These are phyloP conservation scores for Calonectria multiphialidica DNA, from an alignment of 2,329 filamentous ascomycete species.

Conservation along the genomic window DNA sequence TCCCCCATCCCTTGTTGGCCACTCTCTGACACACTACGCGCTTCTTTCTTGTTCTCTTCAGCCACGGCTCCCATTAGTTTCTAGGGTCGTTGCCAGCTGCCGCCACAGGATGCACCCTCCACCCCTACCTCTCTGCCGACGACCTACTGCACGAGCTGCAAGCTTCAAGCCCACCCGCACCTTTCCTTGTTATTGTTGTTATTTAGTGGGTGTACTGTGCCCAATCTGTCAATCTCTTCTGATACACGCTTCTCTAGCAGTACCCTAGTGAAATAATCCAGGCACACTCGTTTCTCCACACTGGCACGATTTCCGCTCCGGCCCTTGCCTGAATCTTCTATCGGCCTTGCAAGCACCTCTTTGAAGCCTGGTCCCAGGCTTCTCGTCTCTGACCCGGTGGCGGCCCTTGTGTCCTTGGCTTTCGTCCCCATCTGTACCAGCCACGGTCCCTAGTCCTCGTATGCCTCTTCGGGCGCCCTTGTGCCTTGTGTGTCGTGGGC, in stretches of 20 bases:
- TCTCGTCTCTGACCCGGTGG: constrained; percentile 27
- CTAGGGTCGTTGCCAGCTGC: constrained; percentile 18
- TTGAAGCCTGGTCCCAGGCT: constrained; percentile 32
- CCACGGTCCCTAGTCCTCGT: constrained; percentile 7
- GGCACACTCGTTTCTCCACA: constrained; percentile 57
- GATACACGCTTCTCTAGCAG: constrained; percentile 53
- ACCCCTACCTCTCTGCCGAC: constrained; percentile 18
- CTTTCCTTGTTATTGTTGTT: neutral
- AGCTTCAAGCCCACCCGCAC: constrained; percentile 14
- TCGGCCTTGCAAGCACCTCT: constrained; percentile 20
- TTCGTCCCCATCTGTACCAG: constrained; percentile 19
- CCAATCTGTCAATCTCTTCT: constrained; percentile 52
- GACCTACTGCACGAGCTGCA: constrained; percentile 9
- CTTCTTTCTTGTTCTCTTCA: constrained; percentile 30
- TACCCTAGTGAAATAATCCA: constrained; percentile 57
- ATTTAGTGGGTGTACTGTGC: constrained; percentile 23
- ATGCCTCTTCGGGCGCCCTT: constrained; percentile 5
- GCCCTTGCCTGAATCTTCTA: constrained; percentile 37
- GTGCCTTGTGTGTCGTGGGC: constrained; percentile 15
- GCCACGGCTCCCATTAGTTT: constrained; percentile 35
- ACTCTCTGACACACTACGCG: constrained; percentile 32
- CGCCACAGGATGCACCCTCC: constrained; percentile 12
- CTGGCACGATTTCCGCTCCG: constrained; percentile 38
- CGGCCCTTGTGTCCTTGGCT: constrained; percentile 26
- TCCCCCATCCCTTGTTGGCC: constrained; percentile 42